Conservation (phyloP, 106 monocot genomes). For the Chionographis japonica region DNA sequence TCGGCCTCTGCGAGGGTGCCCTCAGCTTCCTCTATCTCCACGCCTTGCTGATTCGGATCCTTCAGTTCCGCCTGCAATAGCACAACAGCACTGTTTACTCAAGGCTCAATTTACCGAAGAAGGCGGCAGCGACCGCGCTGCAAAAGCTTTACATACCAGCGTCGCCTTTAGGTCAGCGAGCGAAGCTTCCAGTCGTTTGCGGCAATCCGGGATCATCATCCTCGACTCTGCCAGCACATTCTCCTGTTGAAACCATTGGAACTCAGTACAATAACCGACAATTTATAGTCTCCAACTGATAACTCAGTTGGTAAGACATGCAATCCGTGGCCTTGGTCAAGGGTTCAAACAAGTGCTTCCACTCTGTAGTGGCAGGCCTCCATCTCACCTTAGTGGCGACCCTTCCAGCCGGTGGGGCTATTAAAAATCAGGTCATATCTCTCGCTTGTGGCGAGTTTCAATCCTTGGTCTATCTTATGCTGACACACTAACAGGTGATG, state of each 20-base stretch:
- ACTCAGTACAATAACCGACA: not conserved
- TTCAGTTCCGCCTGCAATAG: constrained; percentile 64
- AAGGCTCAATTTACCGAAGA: not conserved
- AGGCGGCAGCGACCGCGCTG: not conserved
- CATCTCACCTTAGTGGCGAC: too few relatives aligned
- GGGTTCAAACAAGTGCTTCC: too few relatives aligned
- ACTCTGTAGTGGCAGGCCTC: too few relatives aligned
- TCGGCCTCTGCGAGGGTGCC: constrained; percentile 60
- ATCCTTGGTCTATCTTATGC: too few relatives aligned
- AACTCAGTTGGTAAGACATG: too few relatives aligned
- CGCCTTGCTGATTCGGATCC: constrained; percentile 55
- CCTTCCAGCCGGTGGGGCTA: too few relatives aligned
- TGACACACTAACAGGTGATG: too few relatives aligned
- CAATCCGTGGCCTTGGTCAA: too few relatives aligned
- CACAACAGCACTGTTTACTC: too few relatives aligned
- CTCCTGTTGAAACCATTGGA: constrained; percentile 49
- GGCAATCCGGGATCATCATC: constrained; percentile 98
- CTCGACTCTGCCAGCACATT: constrained; percentile 95
- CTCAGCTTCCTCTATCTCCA: constrained; percentile 74
- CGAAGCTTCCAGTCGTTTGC: constrained; percentile 71
- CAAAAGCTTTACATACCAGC: constrained; percentile 34
- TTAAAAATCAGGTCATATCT: too few relatives aligned
- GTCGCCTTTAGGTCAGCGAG: constrained; percentile 78
- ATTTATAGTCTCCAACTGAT: too few relatives aligned
- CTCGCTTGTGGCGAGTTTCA: too few relatives aligned